A percentile compares a stretch with the other conserved stretches of the same genome.
Conservation (phyloP, 768 basidiomycete species). For the Russula dissimulans region DNA sequence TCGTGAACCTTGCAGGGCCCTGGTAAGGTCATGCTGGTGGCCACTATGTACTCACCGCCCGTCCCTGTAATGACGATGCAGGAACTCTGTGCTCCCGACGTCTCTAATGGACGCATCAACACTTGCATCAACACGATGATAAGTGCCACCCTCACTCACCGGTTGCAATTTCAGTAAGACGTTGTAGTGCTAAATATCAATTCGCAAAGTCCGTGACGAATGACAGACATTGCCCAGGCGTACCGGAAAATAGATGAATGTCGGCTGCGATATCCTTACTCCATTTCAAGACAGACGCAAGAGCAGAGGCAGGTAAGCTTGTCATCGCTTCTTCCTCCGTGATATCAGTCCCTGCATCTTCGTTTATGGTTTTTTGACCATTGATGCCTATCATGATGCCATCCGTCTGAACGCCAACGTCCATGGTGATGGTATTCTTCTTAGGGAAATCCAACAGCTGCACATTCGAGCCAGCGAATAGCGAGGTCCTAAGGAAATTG, state of each 20-base stretch:
- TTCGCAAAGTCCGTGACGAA: constrained; percentile 19
- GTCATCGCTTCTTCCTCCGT: constrained; percentile 46
- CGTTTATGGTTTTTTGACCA: constrained; percentile 24
- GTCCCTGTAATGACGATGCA: constrained; percentile 62
- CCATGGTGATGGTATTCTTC: constrained; percentile 45
- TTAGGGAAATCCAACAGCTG: constrained; percentile 42
- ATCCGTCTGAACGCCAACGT: constrained; percentile 57
- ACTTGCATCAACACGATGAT: neutral
- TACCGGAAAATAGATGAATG: constrained; percentile 58
- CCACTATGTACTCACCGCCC: constrained; percentile 61
- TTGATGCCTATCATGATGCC: constrained; percentile 28
- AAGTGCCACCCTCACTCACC: constrained; percentile 29
- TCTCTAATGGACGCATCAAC: constrained; percentile 32
- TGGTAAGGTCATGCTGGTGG: constrained; percentile 54
- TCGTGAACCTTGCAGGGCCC: constrained; percentile 59
- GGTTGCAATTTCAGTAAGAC: constrained; percentile 63
- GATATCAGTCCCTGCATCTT: constrained; percentile 27
- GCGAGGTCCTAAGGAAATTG: constrained; percentile 34
- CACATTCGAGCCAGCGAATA: constrained; percentile 38
- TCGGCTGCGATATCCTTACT: constrained; percentile 68
- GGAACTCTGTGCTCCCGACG: constrained; percentile 56
- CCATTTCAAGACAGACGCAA: constrained; percentile 64
- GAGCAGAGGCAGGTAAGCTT: constrained; percentile 48
- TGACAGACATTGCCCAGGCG: neutral
- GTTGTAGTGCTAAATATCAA: constrained; percentile 38